Conservation (phyloP, 305 asterid genomes). For the Fraxinus xanthoxyloides region DNA sequence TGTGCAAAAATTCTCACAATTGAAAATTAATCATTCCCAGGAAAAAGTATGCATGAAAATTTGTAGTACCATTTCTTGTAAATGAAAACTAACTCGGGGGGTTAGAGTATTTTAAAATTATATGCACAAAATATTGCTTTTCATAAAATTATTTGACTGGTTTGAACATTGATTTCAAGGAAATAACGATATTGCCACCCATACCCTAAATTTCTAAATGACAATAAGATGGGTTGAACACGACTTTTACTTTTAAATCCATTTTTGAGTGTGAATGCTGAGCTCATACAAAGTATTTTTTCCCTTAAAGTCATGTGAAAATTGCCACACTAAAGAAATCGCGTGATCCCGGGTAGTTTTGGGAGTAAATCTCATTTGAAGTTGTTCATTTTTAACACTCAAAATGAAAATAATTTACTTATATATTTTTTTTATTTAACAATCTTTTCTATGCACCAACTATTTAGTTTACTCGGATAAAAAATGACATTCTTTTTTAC, state of each 20-base stretch:
- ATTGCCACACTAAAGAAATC: background rate
- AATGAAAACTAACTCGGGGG: background rate
- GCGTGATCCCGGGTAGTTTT: background rate
- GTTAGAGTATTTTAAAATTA: background rate
- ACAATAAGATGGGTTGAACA: background rate
- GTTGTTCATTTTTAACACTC: background rate
- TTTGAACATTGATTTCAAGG: background rate
- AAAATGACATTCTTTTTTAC: background rate
- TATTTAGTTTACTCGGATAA: background rate
- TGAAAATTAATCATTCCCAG: background rate
- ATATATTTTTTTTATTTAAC: too few species aligned
- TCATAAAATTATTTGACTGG: background rate
- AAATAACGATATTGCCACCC: background rate
- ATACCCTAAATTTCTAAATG: too few species aligned
- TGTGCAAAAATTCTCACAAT: background rate
- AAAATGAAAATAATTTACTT: background rate
- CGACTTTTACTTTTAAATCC: background rate
- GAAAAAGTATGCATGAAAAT: background rate
- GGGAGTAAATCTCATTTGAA: background rate
- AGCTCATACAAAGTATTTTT: background rate
- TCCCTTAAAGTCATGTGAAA: background rate
- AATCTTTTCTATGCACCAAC: background rate
- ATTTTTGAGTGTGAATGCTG: too few species aligned
- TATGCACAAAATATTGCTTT: background rate
- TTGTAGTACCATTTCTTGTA: background rate